Base-by-base conservation (phyloP, 2,329 filamentous ascomycete species). In the Venturia pyrina region DNA sequence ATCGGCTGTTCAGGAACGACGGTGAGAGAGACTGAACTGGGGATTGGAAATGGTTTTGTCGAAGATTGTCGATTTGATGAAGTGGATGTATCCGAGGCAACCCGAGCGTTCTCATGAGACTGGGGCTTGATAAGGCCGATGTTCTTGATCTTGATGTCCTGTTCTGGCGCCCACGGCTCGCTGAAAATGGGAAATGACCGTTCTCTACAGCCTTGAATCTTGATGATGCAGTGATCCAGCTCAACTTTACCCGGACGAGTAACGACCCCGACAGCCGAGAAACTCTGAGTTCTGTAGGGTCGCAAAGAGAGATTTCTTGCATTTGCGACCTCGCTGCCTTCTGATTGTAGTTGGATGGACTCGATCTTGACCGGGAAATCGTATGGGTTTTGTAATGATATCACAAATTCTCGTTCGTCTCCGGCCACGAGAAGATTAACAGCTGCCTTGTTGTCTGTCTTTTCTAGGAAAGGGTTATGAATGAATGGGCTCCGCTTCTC, bases 291-390 rank as follows among this genome's bases (percentile, higher is more conserved):
- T 68, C 91, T 85, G 70, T 96, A 91, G 0, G 93, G 89, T 0
- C 91, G 90, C 63, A 99, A 83, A 8, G 89, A 73, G 5, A 89
- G 85, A 63, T 83, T 84, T 69, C 89, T 78, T 7, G 83, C 77
- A 0, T 89, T 87, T 65, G 88, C 84, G 66, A 97, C 90, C 1
- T 86, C 82, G 32, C 87, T 83, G 0, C 91, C 92, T 67, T 90
- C 86, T 11, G 87, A 85, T 68, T 91, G 87, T 7, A 99, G 79
- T 34, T 82, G 83, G 57, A 99, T 83, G 64, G 86, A 88, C 73
- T 98, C 92, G 43, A 99, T 87, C 65, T 96, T 91, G 5, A 99
- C 79, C 68, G 97, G 91, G 69, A 98, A 89, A 67, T 98, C 93
- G 70, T 92, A 97, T 0, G 93, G 91, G 71, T 99, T 99, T 73